Evolutionary conservation across 1,139 yeast species (phyloP), one percentile per base, ranked within the genome.

Genomic region (Geotrichum europaeum): DNA sequence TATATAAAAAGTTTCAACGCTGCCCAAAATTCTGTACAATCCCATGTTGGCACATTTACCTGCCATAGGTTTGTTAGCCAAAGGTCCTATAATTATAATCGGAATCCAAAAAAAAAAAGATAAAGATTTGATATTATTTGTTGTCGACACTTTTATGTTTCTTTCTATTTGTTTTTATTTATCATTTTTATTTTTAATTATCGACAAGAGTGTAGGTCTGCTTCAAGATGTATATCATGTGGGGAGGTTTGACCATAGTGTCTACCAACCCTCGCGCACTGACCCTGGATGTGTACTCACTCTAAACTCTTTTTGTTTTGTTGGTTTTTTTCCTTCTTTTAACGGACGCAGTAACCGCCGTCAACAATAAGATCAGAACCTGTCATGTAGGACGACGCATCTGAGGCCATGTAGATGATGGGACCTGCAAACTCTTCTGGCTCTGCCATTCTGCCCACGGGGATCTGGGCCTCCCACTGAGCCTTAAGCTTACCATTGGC

Each of bases 371-470:
- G 72, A 72, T 89, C 89, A 65, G 86, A 81, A 65, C 96, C 96
- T 12, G 96, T 89, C 65, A 94, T 86, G 76, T 85, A 89, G n/a
- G 89, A 80, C 45, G 88, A 81, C 6, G 95, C 95, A 40, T 78
- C 72, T 10, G 89, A 82, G 36, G 92, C 86, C 75, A 89, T 80
- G 75, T 85, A 89, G 63, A 89, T 77, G 68, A 87, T 81, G 40
- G 92, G 85, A 58, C 96, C 96, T 25, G 85, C 89, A 73, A 87
- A 85, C 74, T 89, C 96, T 67, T 82, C 79, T 55, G 94, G 85
- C 65, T 84, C 83, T 20, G 90, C 92, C 82, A 88, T 87, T 78
- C 96, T 83, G 59, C 86, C 86, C 79, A 85, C 74, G 57, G 96
- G 96, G 54, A 85, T 82, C 74, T 83, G 80, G 52, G 80, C 75